Conservation (phyloP, 257 asterid species). For the Cordia subcordata region DNA sequence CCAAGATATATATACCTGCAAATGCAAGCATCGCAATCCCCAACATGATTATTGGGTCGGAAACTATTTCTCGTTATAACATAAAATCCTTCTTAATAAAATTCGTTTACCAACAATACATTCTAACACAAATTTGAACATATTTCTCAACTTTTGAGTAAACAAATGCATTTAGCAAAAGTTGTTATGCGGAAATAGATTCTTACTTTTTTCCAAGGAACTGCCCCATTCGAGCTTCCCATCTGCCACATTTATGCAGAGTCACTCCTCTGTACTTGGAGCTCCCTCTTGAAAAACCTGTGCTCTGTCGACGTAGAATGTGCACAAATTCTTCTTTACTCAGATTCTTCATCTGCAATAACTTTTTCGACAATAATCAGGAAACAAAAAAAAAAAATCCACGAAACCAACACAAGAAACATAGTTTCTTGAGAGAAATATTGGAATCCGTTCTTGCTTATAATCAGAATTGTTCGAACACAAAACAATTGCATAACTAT, state of each 20-base stretch:
- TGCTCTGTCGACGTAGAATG: slow-evolving; percentile 75
- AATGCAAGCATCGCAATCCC: slow-evolving; percentile 23
- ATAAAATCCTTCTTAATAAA: background rate
- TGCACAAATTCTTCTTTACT: slow-evolving; percentile 91
- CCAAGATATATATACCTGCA: slow-evolving; percentile 54
- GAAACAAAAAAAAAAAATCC: no score
- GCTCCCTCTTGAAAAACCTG: slow-evolving; percentile 93
- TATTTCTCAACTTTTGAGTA: no score
- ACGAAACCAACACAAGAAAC: no score
- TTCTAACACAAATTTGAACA: no score
- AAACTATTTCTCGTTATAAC: background rate
- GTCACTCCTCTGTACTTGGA: slow-evolving; percentile 94
- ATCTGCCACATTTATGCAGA: slow-evolving; percentile 88
- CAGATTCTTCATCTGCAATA: slow-evolving; percentile 62
- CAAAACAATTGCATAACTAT: background rate
- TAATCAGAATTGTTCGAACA: background rate
- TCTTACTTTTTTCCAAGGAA: slow-evolving; percentile 81
- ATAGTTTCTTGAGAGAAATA: background rate
- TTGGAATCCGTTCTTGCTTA: background rate
- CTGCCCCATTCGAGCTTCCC: slow-evolving; percentile 99
- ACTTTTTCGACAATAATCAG: no score
- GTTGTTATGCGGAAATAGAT: background rate
- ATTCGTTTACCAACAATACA: no score
- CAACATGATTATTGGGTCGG: slow-evolving; percentile 15
- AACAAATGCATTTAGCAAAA: no score